Evolutionary conservation across 1,284 basidiomycete genomes (phyloP).

Genomic region (Xerocomus cyaneibrunnescens): DNA sequence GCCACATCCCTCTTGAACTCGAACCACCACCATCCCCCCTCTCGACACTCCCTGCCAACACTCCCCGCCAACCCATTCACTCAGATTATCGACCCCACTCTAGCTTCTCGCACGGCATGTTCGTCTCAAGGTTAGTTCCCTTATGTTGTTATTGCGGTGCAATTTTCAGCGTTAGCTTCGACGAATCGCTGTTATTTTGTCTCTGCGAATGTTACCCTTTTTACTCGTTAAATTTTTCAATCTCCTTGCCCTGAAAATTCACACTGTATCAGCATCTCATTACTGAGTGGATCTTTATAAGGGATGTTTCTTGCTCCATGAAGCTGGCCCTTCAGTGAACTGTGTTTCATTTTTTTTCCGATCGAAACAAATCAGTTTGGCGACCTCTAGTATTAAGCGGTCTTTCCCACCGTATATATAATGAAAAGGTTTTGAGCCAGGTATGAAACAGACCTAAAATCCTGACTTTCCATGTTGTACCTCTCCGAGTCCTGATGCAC

Average conservation of each 20-base stretch:
- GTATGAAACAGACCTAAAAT: background rate
- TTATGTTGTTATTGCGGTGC: background rate
- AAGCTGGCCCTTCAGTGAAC: background rate
- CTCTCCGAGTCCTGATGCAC: background rate
- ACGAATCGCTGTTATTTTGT: background rate
- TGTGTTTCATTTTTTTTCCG: background rate
- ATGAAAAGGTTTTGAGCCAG: background rate
- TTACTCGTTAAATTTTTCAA: background rate
- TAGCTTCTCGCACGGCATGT: background rate
- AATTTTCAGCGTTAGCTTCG: background rate
- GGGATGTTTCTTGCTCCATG: background rate
- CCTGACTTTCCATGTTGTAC: background rate
- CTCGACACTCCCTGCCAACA: background rate
- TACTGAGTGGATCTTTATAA: background rate
- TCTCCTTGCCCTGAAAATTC: background rate
- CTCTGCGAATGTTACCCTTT: background rate
- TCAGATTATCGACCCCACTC: background rate
- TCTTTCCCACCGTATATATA: constrained; percentile 12
- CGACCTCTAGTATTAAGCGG: background rate
- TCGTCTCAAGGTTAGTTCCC: constrained; percentile 2
- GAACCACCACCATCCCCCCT: constrained; percentile 41
- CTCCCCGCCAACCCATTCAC: background rate
- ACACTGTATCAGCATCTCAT: background rate
- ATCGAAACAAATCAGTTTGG: background rate
- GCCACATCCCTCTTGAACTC: constrained; percentile 31